Conservation (phyloP, 2,329 filamentous ascomycete genomes). For the Aspergillus fijiensis region DNA sequence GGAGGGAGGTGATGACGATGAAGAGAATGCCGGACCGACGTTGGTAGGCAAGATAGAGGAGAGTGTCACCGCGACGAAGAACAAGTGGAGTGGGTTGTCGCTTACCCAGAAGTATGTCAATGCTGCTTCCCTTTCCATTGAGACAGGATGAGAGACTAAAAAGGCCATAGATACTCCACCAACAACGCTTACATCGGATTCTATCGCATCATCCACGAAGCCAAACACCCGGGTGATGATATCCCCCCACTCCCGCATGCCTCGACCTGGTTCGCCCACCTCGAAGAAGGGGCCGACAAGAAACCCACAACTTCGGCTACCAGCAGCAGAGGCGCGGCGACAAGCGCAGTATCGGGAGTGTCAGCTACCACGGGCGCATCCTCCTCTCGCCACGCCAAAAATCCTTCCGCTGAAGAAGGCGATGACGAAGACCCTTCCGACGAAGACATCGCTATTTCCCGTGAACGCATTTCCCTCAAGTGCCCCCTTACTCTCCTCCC, state of each 20-base stretch:
- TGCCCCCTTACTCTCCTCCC: conserved; percentile 50
- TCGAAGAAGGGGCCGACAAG: conserved; percentile 35
- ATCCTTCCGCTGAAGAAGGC: conserved; percentile 21
- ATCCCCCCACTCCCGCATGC: conserved; percentile 55
- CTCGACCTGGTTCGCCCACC: conserved; percentile 62
- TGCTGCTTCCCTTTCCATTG: conserved; percentile 24
- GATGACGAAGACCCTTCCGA: conserved; percentile 29
- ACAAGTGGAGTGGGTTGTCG: conserved; percentile 39
- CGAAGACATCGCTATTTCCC: conserved; percentile 49
- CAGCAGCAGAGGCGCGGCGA: not conserved
- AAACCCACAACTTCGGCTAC: not conserved
- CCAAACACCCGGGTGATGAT: conserved; percentile 54
- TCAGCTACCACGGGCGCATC: conserved; percentile 8
- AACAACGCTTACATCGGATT: conserved; percentile 63
- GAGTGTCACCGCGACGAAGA: conserved; percentile 34
- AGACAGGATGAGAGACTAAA: conserved; percentile 9
- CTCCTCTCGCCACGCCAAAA: conserved; percentile 24
- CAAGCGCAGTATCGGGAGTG: conserved; percentile 10
- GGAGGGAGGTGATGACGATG: conserved; percentile 42
- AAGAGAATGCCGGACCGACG: conserved; percentile 41
- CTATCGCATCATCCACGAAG: conserved; percentile 62
- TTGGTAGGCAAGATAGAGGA: conserved; percentile 37
- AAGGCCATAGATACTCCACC: conserved; percentile 49
- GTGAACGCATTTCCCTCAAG: conserved; percentile 47
- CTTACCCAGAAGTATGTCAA: conserved; percentile 43